phyloP scores from a whole-genome alignment of 2,329 filamentous ascomycete genomes.

The Aspergillus sp. region DNA sequence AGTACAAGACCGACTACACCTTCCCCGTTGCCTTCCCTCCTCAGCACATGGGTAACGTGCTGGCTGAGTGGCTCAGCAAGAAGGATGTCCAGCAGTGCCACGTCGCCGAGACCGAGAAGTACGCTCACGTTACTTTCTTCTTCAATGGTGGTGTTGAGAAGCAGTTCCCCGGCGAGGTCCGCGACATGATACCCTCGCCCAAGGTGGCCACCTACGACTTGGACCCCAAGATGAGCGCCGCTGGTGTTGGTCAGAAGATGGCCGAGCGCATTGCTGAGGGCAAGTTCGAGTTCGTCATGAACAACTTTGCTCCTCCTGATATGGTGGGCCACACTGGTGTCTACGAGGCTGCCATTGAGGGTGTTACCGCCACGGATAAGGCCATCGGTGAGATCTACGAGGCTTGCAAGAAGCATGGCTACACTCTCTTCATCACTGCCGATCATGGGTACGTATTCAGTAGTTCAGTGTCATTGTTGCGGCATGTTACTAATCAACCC shows the following conservation, averaged over 20 bases:
- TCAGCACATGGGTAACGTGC: constrained; percentile 95
- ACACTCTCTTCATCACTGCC: constrained; percentile 90
- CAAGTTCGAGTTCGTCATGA: constrained; percentile 96
- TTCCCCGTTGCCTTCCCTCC: constrained; percentile 92
- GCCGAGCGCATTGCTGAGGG: constrained; percentile 80
- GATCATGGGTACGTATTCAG: constrained; percentile 71
- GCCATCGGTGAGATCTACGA: constrained; percentile 92
- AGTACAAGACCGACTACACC: constrained; percentile 93
- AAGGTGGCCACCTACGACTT: constrained; percentile 94
- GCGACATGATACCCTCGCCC: constrained; percentile 92
- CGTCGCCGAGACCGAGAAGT: constrained; percentile 98
- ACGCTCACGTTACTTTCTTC: constrained; percentile 99
- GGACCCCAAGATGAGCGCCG: constrained; percentile 93
- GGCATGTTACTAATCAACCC: constrained; percentile 17
- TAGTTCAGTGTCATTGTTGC: neutral
- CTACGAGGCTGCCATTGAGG: constrained; percentile 88
- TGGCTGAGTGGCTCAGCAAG: constrained; percentile 93
- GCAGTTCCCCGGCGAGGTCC: constrained; percentile 85
- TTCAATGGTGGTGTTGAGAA: constrained; percentile 99
- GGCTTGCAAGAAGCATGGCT: constrained; percentile 87
- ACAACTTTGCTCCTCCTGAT: constrained; percentile 98
- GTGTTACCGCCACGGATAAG: constrained; percentile 81
- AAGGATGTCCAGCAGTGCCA: constrained; percentile 90
- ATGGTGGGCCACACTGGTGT: constrained; percentile 99
- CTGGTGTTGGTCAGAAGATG: constrained; percentile 83